These are phyloP conservation scores for Parastagonospora nodorum DNA, from an alignment of 2,329 filamentous ascomycete genomes.

Conservation along the genomic window DNA sequence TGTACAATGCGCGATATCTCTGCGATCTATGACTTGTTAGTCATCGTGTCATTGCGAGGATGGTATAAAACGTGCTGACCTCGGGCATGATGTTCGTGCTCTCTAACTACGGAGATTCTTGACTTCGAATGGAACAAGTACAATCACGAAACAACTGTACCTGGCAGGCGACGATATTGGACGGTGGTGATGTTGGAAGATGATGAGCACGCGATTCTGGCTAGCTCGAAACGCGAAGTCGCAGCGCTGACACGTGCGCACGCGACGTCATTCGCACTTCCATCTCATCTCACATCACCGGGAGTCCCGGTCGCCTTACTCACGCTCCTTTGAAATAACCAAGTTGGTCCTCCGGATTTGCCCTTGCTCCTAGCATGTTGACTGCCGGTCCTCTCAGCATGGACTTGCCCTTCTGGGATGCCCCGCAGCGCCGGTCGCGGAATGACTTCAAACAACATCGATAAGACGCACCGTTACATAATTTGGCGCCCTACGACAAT, in stretches of 20 bases:
- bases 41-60: not conserved
- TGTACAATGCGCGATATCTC: conserved; percentile 83
- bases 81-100: conserved; percentile 41
- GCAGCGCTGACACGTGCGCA: conserved; percentile 32
- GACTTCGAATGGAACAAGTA: not conserved
- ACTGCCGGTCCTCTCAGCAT: conserved; percentile 5
- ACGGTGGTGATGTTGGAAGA: no score
- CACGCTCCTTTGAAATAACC: not conserved
- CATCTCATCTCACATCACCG: conserved; percentile 2
- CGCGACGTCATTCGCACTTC: conserved; percentile 30
- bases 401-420: conserved; percentile 26
- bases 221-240: conserved; percentile 26
- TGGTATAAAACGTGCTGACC: conserved; percentile 24
- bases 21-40: conserved; percentile 48
- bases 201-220: not conserved
- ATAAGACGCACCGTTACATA: conserved; percentile 40
- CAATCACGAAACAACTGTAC: no score
- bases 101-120: not conserved
- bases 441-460: conserved; percentile 15
- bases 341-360: not conserved
- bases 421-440: conserved; percentile 25
- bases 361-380: not conserved
- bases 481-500: conserved; percentile 24
- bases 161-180: no score
- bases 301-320: not conserved